Evolutionary conservation across 208 protist genomes (phyloP).

Genomic region (Leishmania amazonensis): DNA sequence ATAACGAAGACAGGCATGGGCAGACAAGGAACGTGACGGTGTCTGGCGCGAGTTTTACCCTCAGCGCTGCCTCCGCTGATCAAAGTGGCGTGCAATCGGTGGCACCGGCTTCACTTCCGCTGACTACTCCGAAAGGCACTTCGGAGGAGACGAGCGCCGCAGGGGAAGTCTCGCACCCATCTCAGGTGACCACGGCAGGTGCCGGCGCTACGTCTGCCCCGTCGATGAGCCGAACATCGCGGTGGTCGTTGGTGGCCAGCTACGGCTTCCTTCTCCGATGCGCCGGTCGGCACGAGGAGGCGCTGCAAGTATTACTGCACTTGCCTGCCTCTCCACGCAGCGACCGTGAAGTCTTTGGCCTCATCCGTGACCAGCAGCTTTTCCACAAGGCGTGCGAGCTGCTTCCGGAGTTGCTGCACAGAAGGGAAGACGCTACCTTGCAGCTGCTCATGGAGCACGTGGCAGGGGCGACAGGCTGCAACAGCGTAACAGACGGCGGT

Average conservation of each 20-base stretch:
- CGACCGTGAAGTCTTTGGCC: slow-evolving; percentile 26
- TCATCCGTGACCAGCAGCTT: slow-evolving; percentile 33
- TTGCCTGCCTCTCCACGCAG: slow-evolving; percentile 37
- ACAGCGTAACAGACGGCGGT: background rate
- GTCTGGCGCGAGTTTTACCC: background rate
- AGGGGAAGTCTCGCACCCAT: background rate
- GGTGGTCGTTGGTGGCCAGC: slow-evolving; percentile 47
- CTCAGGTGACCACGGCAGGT: background rate
- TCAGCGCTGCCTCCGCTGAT: background rate
- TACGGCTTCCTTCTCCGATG: slow-evolving; percentile 61
- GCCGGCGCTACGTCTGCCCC: slow-evolving; percentile 1
- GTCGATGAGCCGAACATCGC: slow-evolving; percentile 31
- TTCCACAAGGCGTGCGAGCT: slow-evolving; percentile 43
- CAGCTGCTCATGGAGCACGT: slow-evolving; percentile 56
- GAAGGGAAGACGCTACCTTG: slow-evolving; percentile 48
- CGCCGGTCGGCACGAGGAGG: slow-evolving; percentile 50
- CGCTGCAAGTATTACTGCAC: slow-evolving; percentile 61
- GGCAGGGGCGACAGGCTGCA: background rate
- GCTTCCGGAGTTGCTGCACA: slow-evolving; percentile 61
- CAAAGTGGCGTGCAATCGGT: background rate
- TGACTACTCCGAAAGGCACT: background rate
- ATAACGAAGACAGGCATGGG: background rate
- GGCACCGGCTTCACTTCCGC: background rate
- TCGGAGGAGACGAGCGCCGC: background rate
- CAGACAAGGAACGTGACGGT: background rate